A percentile compares a stretch with the other conserved stretches of the same genome.
These are phyloP conservation scores for Stentor coeruleus DNA, from an alignment of 73 alveolate species.

Conservation along the genomic window DNA sequence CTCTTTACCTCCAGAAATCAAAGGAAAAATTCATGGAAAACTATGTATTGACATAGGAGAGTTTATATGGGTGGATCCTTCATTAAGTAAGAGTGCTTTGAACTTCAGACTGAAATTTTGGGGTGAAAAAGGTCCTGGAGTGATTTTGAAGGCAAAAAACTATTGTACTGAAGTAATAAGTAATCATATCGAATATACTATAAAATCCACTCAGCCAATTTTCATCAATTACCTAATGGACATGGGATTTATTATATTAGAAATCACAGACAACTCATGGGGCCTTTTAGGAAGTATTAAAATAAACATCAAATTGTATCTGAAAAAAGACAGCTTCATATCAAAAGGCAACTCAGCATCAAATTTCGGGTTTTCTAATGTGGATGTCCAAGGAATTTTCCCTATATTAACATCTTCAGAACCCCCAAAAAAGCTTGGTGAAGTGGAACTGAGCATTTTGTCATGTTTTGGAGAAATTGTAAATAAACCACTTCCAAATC, in stretches of 20 bases:
- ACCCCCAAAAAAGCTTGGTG: slow-evolving; percentile 1
- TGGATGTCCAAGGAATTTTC: slow-evolving; percentile 11
- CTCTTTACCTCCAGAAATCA: slow-evolving; percentile 11
- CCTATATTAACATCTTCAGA: neutral
- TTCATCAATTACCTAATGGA: slow-evolving; percentile 23
- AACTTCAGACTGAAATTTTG: neutral
- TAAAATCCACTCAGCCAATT: slow-evolving; percentile 24
- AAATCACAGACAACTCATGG: neutral
- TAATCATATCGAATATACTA: neutral
- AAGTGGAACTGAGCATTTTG: neutral
- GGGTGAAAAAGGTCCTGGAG: slow-evolving; percentile 21
- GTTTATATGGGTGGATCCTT: slow-evolving; percentile 7
- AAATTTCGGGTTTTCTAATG: slow-evolving; percentile 12
- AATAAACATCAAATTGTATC: neutral
- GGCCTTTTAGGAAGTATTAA: slow-evolving; percentile 11
- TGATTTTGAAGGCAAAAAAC: slow-evolving; percentile 7
- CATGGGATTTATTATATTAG: slow-evolving; percentile 7
- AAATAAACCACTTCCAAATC: neutral
- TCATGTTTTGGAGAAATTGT: neutral
- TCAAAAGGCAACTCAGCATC: slow-evolving; percentile 1
- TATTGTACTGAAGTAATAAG: neutral
- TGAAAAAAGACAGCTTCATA: slow-evolving; percentile 6
- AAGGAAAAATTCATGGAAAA: neutral
- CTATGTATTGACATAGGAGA: neutral
- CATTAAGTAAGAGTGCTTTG: neutral